phyloP scores from a whole-genome alignment of 495 filamentous ascomycete species.

The Neurospora africana region DNA sequence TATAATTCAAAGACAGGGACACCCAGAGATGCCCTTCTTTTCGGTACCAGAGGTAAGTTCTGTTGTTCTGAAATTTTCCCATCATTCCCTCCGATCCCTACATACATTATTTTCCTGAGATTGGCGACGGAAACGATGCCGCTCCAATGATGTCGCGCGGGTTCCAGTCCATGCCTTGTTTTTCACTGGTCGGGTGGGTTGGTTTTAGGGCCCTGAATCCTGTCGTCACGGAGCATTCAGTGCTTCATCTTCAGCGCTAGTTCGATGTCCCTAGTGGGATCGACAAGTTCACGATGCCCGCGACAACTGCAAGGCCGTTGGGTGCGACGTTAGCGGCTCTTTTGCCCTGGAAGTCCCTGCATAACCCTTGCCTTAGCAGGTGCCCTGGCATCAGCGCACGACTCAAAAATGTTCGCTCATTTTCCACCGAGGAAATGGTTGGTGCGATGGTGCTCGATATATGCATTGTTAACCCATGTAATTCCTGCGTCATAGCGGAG shows the following conservation, averaged over 20 bases:
- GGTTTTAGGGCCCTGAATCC: slow-evolving; percentile 3
- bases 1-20: background rate
- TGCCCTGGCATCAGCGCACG: background rate
- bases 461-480: background rate
- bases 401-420: background rate
- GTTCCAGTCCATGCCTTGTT: background rate
- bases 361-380: background rate
- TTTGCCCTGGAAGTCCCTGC: background rate
- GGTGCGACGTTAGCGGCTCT: background rate
- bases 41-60: slow-evolving; percentile 6
- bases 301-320: background rate
- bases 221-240: background rate
- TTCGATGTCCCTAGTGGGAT: background rate
- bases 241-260: background rate
- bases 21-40: slow-evolving; percentile 5
- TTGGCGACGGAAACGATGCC: background rate
- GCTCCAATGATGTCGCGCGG: background rate
- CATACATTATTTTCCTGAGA: background rate
- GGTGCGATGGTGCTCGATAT: background rate
- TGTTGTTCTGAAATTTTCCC: background rate
- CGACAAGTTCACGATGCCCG: background rate
- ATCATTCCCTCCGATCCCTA: background rate
- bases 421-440: background rate
- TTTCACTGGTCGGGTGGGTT: slow-evolving; percentile 1
- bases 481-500: background rate